phyloP scores from a whole-genome alignment of 805 yeast species.

The Yamadazyma akitaensis region DNA sequence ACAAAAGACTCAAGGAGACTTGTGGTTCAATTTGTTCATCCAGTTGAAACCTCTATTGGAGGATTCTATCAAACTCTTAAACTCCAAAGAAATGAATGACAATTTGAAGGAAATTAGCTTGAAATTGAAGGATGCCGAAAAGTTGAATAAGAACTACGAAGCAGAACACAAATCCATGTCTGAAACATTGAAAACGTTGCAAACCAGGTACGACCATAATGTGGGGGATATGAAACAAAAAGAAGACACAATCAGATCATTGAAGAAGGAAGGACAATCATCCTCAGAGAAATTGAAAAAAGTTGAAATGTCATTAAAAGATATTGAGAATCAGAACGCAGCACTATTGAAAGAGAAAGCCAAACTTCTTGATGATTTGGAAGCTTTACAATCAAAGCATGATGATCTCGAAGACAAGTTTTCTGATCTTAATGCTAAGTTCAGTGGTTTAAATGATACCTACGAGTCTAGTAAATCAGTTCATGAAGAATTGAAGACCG shows the following conservation, averaged over 20 bases:
- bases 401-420: conserved; percentile 7
- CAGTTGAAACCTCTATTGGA: conserved; percentile 72
- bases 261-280: conserved; percentile 39
- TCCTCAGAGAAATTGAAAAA: conserved; percentile 16
- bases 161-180: conserved; percentile 39
- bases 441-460: conserved; percentile 4
- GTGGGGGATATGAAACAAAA: conserved; percentile 40
- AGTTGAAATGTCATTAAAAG: conserved; percentile 24
- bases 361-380: conserved; percentile 6
- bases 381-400: conserved; percentile 8
- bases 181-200: conserved; percentile 30
- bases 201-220: conserved; percentile 30
- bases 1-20: conserved; percentile 34
- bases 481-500: conserved; percentile 7
- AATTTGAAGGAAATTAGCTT: conserved; percentile 51
- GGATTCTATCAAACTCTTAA: conserved; percentile 58
- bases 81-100: conserved; percentile 54
- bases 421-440: conserved; percentile 3
- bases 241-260: conserved; percentile 41
- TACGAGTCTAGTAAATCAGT: conserved; percentile 1
- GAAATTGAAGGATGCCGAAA: conserved; percentile 37
- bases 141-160: conserved; percentile 26
- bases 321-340: conserved; percentile 22
- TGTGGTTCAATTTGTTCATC: conserved; percentile 77
- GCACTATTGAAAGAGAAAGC: conserved; percentile 8